Evolutionary conservation across 257 asterid genomes (phyloP), one percentile per base, ranked within the genome.

Genomic region (Solanum pinnatisectum): DNA sequence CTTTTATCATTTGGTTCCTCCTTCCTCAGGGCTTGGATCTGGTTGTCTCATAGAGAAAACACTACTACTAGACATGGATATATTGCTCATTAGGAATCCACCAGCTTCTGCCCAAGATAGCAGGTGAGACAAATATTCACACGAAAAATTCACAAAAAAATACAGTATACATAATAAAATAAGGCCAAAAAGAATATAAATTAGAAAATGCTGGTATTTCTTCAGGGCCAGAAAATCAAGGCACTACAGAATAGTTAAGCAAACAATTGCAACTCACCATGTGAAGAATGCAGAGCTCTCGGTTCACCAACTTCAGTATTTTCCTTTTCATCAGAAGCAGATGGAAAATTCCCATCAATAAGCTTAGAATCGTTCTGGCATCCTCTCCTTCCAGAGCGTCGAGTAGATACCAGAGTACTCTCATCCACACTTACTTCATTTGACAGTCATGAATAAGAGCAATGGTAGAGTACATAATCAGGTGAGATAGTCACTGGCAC

Each of bases 321-420:
- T 91, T 94, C 96, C 91, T 88, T 94, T 65, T 90, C 96, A 46
- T 92, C 76, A 37, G 93, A 59, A 73, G 82, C 70, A 44, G 93
- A 90, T 52, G 86, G 94, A 84, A 83, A 78, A 73, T 92, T 94
- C 84, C 91, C 97, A 81, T 94, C 94, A 82, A 44, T 84, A 52
- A 74, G 72, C 89, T 89, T 93, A 30, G 88, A 90, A 89, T 93
- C 94, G 88, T 91, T 95, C 25, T 91, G 92, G 87, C 94, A 93
- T 89, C 94, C 92, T 91, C 95, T 94, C 93, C 96, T 94, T 86
- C 98, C 96, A 86, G 95, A 25, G 79, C 93, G 94, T 56, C 92
- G 94, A 42, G 92, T 96, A 85, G 95, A 87, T 85, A 90, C 89
- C 68, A 91, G 90, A 77, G 88, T 90, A 67, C 90, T 92, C 68